These are phyloP conservation scores for Populus davidiana DNA, from an alignment of 345 rosid genomes.

Conservation along the genomic window DNA sequence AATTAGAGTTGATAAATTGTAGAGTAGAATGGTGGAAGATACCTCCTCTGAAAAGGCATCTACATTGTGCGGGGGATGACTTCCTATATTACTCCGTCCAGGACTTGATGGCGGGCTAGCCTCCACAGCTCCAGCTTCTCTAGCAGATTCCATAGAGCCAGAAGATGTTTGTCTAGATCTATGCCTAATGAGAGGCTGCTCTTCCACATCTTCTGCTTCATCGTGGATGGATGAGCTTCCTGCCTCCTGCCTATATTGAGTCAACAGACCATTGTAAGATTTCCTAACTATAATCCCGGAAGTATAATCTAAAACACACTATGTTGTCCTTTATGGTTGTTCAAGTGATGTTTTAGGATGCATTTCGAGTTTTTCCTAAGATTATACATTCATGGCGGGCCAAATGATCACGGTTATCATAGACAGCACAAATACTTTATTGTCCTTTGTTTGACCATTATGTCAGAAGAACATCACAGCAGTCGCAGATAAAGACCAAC, in stretches of 20 bases:
- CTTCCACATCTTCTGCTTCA: conserved; percentile 66
- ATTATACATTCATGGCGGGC: background rate
- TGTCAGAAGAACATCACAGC: background rate
- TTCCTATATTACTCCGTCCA: conserved; percentile 34
- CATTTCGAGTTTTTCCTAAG: background rate
- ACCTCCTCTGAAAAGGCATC: conserved; percentile 74
- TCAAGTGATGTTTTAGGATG: background rate
- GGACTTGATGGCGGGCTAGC: conserved; percentile 57
- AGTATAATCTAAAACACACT: background rate
- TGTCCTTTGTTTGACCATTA: background rate
- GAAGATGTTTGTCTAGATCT: conserved; percentile 55
- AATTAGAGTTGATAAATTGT: background rate
- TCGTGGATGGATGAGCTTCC: conserved; percentile 70
- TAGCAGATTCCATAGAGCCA: conserved; percentile 43
- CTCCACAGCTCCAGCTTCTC: conserved; percentile 40
- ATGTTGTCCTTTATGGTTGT: background rate
- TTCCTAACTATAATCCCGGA: background rate
- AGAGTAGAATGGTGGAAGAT: conserved; percentile 1
- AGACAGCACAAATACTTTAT: background rate
- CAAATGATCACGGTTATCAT: background rate
- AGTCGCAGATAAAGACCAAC: background rate
- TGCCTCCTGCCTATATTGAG: conserved; percentile 48
- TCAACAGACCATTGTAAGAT: background rate
- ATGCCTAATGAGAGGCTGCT: conserved; percentile 71
- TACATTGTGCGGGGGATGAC: conserved; percentile 45